phyloP scores from a whole-genome alignment of 2,329 filamentous ascomycete species.

The Penicillium sp. region DNA sequence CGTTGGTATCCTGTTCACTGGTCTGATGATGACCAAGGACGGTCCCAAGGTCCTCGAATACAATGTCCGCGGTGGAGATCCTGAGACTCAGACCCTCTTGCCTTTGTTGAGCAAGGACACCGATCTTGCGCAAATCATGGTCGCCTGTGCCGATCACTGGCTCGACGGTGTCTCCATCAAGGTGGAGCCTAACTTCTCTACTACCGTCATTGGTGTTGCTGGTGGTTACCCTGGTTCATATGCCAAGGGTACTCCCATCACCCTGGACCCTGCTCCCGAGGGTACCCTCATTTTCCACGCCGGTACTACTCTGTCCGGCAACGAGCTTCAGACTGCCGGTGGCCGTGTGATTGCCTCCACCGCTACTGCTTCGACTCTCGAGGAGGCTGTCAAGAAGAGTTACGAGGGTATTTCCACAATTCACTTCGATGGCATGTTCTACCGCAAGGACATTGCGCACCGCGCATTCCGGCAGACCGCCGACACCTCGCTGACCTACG shows the following conservation, averaged over 20 bases:
- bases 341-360: slow-evolving; percentile 94
- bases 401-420: slow-evolving; percentile 81
- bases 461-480: slow-evolving; percentile 51
- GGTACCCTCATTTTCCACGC: slow-evolving; percentile 85
- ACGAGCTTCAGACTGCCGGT: slow-evolving; percentile 72
- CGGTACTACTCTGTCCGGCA: slow-evolving; percentile 68
- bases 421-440: slow-evolving; percentile 86
- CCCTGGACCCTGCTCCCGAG: slow-evolving; percentile 54
- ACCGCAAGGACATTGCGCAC: slow-evolving; percentile 87
- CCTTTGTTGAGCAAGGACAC: slow-evolving; percentile 74
- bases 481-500: slow-evolving; percentile 71
- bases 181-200: slow-evolving; percentile 70
- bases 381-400: slow-evolving; percentile 81
- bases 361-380: slow-evolving; percentile 71
- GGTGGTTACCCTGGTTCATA: slow-evolving; percentile 89
- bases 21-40: slow-evolving; percentile 83
- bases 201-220: slow-evolving; percentile 91
- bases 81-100: slow-evolving; percentile 84
- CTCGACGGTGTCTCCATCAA: slow-evolving; percentile 70
- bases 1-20: slow-evolving; percentile 52
- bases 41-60: slow-evolving; percentile 88
- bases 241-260: slow-evolving; percentile 70
- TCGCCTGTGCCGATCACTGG: slow-evolving; percentile 75
- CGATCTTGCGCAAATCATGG: slow-evolving; percentile 85
- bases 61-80: slow-evolving; percentile 90